These are phyloP conservation scores for Lipomyces spencermartinsiae DNA, from an alignment of 805 yeast species.

Conservation along the genomic window DNA sequence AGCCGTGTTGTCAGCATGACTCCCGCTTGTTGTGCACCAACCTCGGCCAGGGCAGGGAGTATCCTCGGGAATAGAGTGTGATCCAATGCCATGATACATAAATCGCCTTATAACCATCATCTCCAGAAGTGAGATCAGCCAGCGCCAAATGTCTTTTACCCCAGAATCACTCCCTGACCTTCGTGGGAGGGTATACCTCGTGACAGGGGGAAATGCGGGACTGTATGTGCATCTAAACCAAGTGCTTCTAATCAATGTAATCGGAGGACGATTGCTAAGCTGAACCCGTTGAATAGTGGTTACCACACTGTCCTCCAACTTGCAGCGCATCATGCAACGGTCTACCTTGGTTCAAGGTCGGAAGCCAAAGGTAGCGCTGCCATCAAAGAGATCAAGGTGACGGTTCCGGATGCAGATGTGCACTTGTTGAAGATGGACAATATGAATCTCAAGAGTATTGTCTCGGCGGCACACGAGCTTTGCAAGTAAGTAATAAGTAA, in stretches of 20 bases:
- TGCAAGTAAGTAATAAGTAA: slow-evolving; percentile 1
- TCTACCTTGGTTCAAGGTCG: not conserved
- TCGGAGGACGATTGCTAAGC: not conserved
- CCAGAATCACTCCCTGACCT: not conserved
- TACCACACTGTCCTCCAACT: not conserved
- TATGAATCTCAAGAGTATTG: slow-evolving; percentile 23
- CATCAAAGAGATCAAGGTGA: not conserved
- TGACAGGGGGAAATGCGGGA: not conserved
- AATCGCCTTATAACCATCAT: too few relatives aligned
- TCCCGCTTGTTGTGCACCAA: too few relatives aligned
- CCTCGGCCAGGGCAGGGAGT: too few relatives aligned
- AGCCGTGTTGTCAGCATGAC: too few relatives aligned
- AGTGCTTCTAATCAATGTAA: not conserved
- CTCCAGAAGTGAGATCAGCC: too few relatives aligned
- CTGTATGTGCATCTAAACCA: not conserved
- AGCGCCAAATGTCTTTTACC: not conserved
- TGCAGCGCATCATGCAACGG: not conserved
- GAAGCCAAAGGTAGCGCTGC: not conserved
- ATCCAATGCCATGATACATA: too few relatives aligned
- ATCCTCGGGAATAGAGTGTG: too few relatives aligned
- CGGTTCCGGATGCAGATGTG: not conserved
- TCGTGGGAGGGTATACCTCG: not conserved
- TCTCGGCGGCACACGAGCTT: slow-evolving; percentile 8
- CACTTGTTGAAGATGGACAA: slow-evolving; percentile 11
- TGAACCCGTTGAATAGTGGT: not conserved